Evolutionary conservation across 768 basidiomycete species (phyloP), one percentile per base, ranked within the genome.

Genomic region (Suillus hirtellus): DNA sequence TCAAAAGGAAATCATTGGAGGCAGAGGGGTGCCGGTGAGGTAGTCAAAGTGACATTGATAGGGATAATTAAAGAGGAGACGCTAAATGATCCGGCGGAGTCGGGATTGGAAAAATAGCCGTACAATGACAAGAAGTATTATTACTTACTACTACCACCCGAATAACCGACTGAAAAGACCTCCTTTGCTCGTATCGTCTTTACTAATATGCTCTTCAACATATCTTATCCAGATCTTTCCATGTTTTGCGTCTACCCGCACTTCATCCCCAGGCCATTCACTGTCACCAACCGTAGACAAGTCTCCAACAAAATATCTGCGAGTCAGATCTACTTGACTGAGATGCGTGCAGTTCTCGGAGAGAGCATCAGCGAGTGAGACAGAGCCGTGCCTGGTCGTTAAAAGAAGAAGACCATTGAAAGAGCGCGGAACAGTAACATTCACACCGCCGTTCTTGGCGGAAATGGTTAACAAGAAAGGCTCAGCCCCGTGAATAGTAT

Each of bases 271-370:
- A 2, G 46, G 43, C 74, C 74, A 74, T 3, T 42, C 60, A 5
- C 27, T 64, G 5, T 65, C 67, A 4, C 64, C 64, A 7, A 76
- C n/a, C 17, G 21, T 12, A 3, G 27, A 2, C 15, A 74, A 68
- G 55, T 74, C 63, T 1, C 74, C 73, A 24, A 74, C 31, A 63
- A 74, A 76, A 56, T 65, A 74, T 43, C 68, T 63, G 40, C 62
- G 66, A 7, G 50, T 40, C 17, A n/a, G 9, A 3, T 55, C 66
- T 1, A 69, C 6, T 21, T 74, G 73, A 42, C 73, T 66, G 54
- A 74, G 62, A 53, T 67, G 70, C 0, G 68, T 74, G 19, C 58
- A 61, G 5, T 67, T 66, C 54, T 46, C 46, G 3, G 69, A 15
- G 2, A 76, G n/a, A 4, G 38, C 3, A 5, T 69, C 66, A 12